These are phyloP conservation scores for Suillus sp. DNA, from an alignment of 768 basidiomycete genomes.

Conservation along the genomic window DNA sequence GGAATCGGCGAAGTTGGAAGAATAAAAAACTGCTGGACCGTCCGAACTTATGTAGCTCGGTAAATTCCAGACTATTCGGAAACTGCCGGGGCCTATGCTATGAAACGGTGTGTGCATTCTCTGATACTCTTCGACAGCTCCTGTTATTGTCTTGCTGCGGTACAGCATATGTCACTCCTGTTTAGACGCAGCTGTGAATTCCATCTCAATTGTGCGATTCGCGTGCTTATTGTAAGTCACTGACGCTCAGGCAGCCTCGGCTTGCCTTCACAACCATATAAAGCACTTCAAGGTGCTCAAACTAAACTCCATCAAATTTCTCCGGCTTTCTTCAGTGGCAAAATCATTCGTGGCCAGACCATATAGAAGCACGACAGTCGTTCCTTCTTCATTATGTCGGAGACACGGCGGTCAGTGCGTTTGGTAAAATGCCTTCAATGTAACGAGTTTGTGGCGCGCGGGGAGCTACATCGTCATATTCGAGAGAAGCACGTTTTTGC, in stretches of 20 bases:
- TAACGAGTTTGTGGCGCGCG: neutral
- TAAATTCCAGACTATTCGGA: constrained; percentile 14
- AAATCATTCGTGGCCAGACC: neutral
- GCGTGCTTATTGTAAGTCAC: neutral
- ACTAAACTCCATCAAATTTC: neutral
- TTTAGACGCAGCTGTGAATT: neutral
- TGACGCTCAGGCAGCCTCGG: neutral
- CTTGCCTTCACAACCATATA: neutral
- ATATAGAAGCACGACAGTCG: neutral
- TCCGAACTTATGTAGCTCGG: constrained; percentile 19
- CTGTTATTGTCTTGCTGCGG: neutral
- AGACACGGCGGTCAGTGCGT: neutral
- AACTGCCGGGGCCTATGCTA: neutral
- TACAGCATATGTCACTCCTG: neutral
- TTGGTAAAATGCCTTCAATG: neutral
- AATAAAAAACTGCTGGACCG: constrained; percentile 6
- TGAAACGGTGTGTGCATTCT: neutral
- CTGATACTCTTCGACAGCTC: neutral
- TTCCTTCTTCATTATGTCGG: neutral
- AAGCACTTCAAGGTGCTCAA: neutral
- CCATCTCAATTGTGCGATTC: neutral
- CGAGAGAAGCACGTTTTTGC: neutral
- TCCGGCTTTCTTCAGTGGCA: neutral
- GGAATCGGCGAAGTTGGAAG: constrained; percentile 25
- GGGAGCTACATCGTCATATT: neutral